Evolutionary conservation across 2,329 filamentous ascomycete genomes (phyloP).

Genomic region (Exophiala aquamarina): DNA sequence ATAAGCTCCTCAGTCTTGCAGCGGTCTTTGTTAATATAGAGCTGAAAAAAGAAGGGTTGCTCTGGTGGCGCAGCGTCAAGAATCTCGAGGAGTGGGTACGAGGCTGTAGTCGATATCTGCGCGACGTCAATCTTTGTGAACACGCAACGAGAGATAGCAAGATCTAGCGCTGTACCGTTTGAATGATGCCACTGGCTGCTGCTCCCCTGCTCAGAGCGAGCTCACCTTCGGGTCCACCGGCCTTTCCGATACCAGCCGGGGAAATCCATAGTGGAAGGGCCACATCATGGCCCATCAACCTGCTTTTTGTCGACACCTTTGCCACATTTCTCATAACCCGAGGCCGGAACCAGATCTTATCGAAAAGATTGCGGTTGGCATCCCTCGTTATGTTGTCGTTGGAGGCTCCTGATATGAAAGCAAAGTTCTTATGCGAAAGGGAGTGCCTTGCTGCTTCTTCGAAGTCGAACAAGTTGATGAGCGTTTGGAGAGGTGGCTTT

Average conservation of each 20-base stretch:
- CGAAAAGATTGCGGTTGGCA: slow-evolving; percentile 33
- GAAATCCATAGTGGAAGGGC: slow-evolving; percentile 24
- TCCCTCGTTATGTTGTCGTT: slow-evolving; percentile 22
- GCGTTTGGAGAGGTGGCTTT: slow-evolving; percentile 21
- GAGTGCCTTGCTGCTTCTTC: slow-evolving; percentile 20
- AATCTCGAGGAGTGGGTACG: slow-evolving; percentile 58
- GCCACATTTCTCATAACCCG: slow-evolving; percentile 44
- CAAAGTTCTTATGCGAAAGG: slow-evolving; percentile 28
- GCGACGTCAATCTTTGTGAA: slow-evolving; percentile 39
- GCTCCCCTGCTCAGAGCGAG: slow-evolving; percentile 38
- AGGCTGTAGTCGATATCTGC: slow-evolving; percentile 46
- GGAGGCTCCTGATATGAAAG: slow-evolving; percentile 30
- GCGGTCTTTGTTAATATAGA: slow-evolving; percentile 62
- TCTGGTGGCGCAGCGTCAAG: slow-evolving; percentile 31
- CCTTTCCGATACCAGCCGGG: slow-evolving; percentile 37
- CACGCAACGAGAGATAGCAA: background rate
- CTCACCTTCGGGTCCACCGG: slow-evolving; percentile 46
- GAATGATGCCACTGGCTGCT: slow-evolving; percentile 17
- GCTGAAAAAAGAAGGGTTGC: slow-evolving; percentile 47
- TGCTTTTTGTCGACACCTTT: slow-evolving; percentile 37
- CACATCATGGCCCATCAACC: slow-evolving; percentile 21
- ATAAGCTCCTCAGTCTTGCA: slow-evolving; percentile 53
- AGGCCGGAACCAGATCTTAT: slow-evolving; percentile 48
- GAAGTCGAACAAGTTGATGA: slow-evolving; percentile 25
- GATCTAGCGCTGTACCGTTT: slow-evolving; percentile 54